Base-by-base conservation (phyloP, 108 stramenopile genomes). In the Nitzschia inconspicua region DNA sequence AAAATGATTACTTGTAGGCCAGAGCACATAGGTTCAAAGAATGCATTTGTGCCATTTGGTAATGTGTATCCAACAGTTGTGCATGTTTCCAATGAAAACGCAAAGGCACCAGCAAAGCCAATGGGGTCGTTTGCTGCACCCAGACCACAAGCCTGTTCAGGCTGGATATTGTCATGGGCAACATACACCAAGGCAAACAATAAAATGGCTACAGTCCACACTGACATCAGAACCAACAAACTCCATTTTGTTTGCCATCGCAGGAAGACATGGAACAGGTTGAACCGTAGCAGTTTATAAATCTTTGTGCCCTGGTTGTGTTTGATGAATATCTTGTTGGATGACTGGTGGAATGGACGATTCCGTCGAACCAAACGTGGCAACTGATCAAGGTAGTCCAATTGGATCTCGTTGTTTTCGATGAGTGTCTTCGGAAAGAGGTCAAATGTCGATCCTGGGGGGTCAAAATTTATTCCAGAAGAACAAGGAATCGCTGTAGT, bases 41-140 rank as follows among this genome's bases (percentile, higher is more conserved):
- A 86, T 7, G 70, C 73, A 66, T 88, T 88, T 23, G 42, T 61
- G 11, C 51, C 52, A 20, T 57, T 47, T 7, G 80, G 86, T n/a
- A n/a, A n/a, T n/a, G n/a, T n/a, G n/a, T n/a, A n/a, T n/a, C 93
- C 93, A 20, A 94, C 86, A 18, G 93, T 94, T 8, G 93, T 86
- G 14, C 82, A 75, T 5, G 89, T 91, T 58, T 89, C 84, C 5
- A 94, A 63, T 11, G 72, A 75, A 58, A 94, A 94, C 4, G 88
- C 89, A 80, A 91, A 89, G 18, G 82, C 77, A 23, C 62, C 74
- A 24, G 29, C 26, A 62, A 73, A 83, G 2, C 30, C 35, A 20
- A 77, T 75, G 11, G 74, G 78, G 30, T 42, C 26, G 39, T 65
- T 65, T 10, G 42, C 22, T 14, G 39, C 43, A 11, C 80, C 82